Percentiles rank a stretch among this genome's conserved stretches.
Conservation (phyloP, 176 grass and related monocot species). For the Themeda triandra region DNA sequence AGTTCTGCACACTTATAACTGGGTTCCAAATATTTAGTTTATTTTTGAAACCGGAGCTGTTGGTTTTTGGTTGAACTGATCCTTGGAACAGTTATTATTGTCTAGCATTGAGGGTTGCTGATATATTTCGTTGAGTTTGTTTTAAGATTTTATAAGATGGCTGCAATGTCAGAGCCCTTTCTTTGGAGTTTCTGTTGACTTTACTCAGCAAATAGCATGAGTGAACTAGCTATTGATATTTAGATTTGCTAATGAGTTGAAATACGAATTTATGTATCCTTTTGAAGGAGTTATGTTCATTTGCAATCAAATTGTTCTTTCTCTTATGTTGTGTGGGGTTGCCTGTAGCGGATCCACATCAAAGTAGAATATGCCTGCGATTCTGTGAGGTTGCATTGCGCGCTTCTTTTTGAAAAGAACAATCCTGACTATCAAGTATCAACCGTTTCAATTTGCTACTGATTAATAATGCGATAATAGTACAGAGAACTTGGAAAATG, state of each 20-base stretch:
- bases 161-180: neutral
- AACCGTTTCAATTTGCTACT: neutral
- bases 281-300: neutral
- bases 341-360: no score
- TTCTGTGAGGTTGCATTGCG: neutral
- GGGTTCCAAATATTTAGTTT: neutral
- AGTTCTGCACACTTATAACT: neutral
- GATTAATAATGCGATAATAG: neutral
- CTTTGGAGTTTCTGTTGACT: neutral
- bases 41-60: neutral
- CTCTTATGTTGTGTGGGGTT: neutral
- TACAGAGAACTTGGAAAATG: neutral
- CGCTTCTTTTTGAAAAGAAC: neutral
- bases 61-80: neutral
- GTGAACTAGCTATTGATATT: neutral
- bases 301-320: neutral
- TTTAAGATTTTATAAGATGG: neutral
- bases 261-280: neutral
- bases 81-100: neutral
- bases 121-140: neutral
- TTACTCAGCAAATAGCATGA: neutral
- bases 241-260: neutral
- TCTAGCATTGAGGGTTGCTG: neutral
- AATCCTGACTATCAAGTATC: neutral
- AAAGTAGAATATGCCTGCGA: no score